Evolutionary conservation across 805 yeast genomes (phyloP), one percentile per base, ranked within the genome.

Genomic region (Teunomyces gatunensis): DNA sequence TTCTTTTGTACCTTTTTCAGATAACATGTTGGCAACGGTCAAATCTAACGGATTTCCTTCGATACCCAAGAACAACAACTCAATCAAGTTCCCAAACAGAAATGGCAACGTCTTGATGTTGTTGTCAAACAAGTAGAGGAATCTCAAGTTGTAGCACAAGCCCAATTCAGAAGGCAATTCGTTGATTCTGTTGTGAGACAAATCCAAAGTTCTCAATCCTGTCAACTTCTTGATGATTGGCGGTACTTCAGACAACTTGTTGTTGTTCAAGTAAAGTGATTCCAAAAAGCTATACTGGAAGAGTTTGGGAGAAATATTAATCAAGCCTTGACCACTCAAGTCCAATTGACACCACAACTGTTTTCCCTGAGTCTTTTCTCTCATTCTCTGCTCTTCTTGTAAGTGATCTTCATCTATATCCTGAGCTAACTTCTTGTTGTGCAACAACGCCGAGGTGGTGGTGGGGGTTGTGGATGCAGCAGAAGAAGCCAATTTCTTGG

Each of bases 271-370:
- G 64, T 87, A 94, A 46, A 94, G 73, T 51, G 92, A 85, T 61
- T 92, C 94, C 58, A 94, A 77, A 58, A 94, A 94, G 50, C 79
- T 78, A 66, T 90, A 94, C 40, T 83, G 80, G 74, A 89, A 89
- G 40, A 94, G 67, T 56, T 83, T 83, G 17, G 85, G 80, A n/a
- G 89, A 80, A 27, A 92, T 55, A 48, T 80, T 78, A 52, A 81
- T 73, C 45, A 94, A 74, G 29, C 92, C 88, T 66, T 94, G 96
- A 50, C 97, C 97, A 54, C 95, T 83, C 54, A 92, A 73, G 69
- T 94, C 99, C 54, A 94, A 73, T 5, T 91, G 92, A 46, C 95
- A 87, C 99, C 99, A 94, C 61, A 87, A 78, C 69, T 91, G 97
- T 50, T 84, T 85, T 32, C 86, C 82, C 60, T 76, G 74, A 23